A percentile compares a stretch with the other conserved stretches of the same genome.
Evolutionary conservation across 352 stramenopile genomes (phyloP).

Genomic region (Hyaloperonospora brassicae): DNA sequence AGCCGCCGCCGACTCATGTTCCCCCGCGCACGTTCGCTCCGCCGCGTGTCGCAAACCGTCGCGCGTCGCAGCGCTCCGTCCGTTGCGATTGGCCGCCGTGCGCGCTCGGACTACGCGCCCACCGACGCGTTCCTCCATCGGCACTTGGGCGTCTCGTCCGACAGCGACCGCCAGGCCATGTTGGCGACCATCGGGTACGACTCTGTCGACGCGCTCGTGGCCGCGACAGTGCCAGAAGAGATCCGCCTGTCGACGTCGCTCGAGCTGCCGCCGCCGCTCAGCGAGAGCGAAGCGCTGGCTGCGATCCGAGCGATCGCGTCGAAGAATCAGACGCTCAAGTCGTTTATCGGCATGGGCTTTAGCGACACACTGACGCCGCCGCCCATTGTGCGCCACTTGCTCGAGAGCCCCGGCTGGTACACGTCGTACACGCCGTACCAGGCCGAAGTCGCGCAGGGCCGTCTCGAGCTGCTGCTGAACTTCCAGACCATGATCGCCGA

Average conservation of each 20-base stretch:
- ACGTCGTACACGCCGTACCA: slow-evolving; percentile 98
- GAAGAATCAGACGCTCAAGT: slow-evolving; percentile 95
- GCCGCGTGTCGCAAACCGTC: neutral
- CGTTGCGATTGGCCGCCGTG: neutral
- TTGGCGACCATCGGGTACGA: slow-evolving; percentile 89
- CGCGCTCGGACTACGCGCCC: slow-evolving; percentile 27
- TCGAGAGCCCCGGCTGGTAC: slow-evolving; percentile 99
- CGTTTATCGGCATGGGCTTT: slow-evolving; percentile 98
- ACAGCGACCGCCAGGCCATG: slow-evolving; percentile 88
- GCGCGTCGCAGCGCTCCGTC: slow-evolving; percentile 14
- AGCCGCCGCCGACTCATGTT: too few species aligned
- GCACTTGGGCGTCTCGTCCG: slow-evolving; percentile 83
- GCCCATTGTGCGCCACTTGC: slow-evolving; percentile 96
- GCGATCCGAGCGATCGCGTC: slow-evolving; percentile 86
- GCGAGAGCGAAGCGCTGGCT: slow-evolving; percentile 90
- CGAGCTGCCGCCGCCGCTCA: slow-evolving; percentile 61
- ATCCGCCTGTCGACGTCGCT: slow-evolving; percentile 79
- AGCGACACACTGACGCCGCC: slow-evolving; percentile 93
- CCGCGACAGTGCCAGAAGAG: slow-evolving; percentile 90
- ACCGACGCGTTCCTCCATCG: slow-evolving; percentile 62
- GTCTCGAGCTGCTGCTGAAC: slow-evolving; percentile 98
- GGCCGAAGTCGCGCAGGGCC: slow-evolving; percentile 97
- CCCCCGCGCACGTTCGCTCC: too few species aligned
- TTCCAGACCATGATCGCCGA: slow-evolving; percentile 98
- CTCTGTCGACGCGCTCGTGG: slow-evolving; percentile 90